A percentile compares a stretch with the other conserved stretches of the same genome.
Evolutionary conservation across 371 early-diverging fungal genomes (phyloP).

Genomic region (Circinella umbellata): DNA sequence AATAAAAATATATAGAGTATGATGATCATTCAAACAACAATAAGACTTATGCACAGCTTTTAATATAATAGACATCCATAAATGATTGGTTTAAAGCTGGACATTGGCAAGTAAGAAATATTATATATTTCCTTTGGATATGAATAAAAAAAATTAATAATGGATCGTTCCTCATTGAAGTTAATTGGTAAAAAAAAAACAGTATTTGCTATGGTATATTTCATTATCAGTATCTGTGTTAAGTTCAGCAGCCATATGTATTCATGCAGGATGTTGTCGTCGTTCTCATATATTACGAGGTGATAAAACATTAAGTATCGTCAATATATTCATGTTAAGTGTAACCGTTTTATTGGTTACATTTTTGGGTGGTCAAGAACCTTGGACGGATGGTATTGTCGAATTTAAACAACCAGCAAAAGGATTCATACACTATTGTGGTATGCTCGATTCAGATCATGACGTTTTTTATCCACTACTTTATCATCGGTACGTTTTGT

Average conservation of each 20-base stretch:
- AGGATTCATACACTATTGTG: constrained; percentile 40
- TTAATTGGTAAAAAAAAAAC: not conserved
- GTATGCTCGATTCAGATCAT: constrained; percentile 24
- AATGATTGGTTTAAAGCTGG: constrained; percentile 39
- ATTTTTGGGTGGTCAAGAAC: constrained; percentile 34
- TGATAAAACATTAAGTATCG: constrained; percentile 32
- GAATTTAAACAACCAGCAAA: constrained; percentile 36
- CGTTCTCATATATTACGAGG: constrained; percentile 35
- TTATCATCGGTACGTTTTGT: constrained; percentile 35
- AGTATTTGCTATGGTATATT: constrained; percentile 42
- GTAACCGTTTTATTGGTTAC: constrained; percentile 26
- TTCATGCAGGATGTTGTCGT: constrained; percentile 37
- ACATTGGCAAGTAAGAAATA: constrained; percentile 41
- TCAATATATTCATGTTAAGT: constrained; percentile 22
- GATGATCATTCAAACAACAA: too few species aligned
- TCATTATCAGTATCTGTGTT: constrained; percentile 26
- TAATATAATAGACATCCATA: constrained; percentile 26
- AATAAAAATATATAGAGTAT: too few species aligned
- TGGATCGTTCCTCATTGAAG: not conserved
- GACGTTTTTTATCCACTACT: constrained; percentile 39
- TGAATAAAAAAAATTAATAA: not conserved
- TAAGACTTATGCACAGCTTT: not conserved
- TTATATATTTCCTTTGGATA: too few species aligned
- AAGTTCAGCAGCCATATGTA: constrained; percentile 29
- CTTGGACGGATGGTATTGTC: constrained; percentile 42